Evolutionary conservation across 1,284 basidiomycete genomes (phyloP).

Genomic region (Blastosporella zonata): DNA sequence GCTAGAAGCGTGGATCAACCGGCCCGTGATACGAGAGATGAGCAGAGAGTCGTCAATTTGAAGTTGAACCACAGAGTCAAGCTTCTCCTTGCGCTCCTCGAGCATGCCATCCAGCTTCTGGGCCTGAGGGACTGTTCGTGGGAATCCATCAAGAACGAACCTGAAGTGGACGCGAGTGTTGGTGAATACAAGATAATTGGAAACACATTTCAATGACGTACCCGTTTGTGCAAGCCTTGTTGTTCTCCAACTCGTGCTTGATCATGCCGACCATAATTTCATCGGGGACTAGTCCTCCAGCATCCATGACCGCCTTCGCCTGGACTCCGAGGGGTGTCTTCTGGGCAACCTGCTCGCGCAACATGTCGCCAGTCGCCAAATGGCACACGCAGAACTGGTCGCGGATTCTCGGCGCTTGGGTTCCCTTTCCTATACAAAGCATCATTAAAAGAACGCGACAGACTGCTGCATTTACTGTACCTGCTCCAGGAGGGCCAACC

Average conservation of each 20-base stretch:
- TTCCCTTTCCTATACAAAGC: slow-evolving; percentile 83
- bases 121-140: slow-evolving; percentile 96
- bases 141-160: slow-evolving; percentile 98
- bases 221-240: slow-evolving; percentile 93
- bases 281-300: slow-evolving; percentile 90
- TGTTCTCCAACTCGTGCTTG: slow-evolving; percentile 92
- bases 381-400: slow-evolving; percentile 96
- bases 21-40: slow-evolving; percentile 96
- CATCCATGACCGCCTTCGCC: slow-evolving; percentile 98
- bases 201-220: slow-evolving; percentile 42
- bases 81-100: slow-evolving; percentile 72
- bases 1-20: slow-evolving; percentile 87
- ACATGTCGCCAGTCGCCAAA: slow-evolving; percentile 97
- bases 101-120: slow-evolving; percentile 97
- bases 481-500: slow-evolving; percentile 95
- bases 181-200: slow-evolving; percentile 8
- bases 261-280: slow-evolving; percentile 99
- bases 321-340: slow-evolving; percentile 88
- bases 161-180: slow-evolving; percentile 39
- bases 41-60: slow-evolving; percentile 93
- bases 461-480: slow-evolving; percentile 44
- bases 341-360: slow-evolving; percentile 88
- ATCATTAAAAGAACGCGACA: slow-evolving; percentile 3
- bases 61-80: slow-evolving; percentile 91
- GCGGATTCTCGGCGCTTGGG: slow-evolving; percentile 92